Conservation (phyloP, 176 grass and related monocot genomes). For the Urochloa ruziziensis region DNA sequence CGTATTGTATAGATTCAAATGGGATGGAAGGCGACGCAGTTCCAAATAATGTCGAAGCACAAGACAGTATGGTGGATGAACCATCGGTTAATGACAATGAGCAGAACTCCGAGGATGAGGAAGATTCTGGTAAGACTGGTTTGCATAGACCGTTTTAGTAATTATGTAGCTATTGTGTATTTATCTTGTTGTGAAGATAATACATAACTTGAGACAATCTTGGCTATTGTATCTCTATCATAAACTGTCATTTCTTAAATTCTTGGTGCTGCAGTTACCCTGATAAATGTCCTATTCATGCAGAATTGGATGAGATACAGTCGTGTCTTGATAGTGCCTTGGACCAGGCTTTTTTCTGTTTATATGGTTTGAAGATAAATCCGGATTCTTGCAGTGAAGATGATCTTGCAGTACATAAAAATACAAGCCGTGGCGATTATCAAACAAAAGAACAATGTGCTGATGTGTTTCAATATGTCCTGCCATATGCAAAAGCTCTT, state of each 20-base stretch:
- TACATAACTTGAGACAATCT: slow-evolving; percentile 17
- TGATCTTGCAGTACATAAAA: slow-evolving; percentile 85
- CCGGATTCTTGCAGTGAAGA: slow-evolving; percentile 95
- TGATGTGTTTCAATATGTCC: slow-evolving; percentile 98
- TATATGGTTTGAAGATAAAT: slow-evolving; percentile 98
- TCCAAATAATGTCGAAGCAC: slow-evolving; percentile 22
- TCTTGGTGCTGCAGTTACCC: not conserved
- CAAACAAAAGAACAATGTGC: slow-evolving; percentile 99
- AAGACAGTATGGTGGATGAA: slow-evolving; percentile 27
- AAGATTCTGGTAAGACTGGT: slow-evolving; percentile 63
- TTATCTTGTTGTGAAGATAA: slow-evolving; percentile 27
- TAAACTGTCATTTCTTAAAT: not conserved
- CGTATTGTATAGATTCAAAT: slow-evolving; percentile 67
- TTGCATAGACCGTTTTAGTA: not conserved
- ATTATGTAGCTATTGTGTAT: slow-evolving; percentile 19
- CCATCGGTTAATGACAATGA: slow-evolving; percentile 33
- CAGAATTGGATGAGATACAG: slow-evolving; percentile 87
- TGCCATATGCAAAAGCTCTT: slow-evolving; percentile 89
- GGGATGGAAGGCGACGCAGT: slow-evolving; percentile 53
- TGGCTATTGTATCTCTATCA: slow-evolving; percentile 12
- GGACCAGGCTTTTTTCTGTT: slow-evolving; percentile 96
- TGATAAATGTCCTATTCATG: slow-evolving; percentile 45
- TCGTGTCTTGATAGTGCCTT: slow-evolving; percentile 83
- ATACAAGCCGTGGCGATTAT: slow-evolving; percentile 93
- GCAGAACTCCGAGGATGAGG: slow-evolving; percentile 58